phyloP scores from a whole-genome alignment of 1,139 yeast species.

The Chernovozyma aurita region DNA sequence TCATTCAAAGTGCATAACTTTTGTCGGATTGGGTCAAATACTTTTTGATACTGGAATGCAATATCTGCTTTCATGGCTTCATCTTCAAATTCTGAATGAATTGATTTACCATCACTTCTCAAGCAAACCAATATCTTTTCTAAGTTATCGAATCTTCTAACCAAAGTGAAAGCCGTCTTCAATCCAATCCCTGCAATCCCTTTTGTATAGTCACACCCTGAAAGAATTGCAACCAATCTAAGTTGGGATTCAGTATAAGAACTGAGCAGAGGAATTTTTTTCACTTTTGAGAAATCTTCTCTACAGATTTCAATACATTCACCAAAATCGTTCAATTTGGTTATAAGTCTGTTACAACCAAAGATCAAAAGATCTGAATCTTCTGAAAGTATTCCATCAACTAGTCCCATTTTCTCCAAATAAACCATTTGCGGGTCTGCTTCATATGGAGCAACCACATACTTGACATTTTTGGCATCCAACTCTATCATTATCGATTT shows the following conservation, averaged over 20 bases:
- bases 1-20: conserved; percentile 55
- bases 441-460: conserved; percentile 95
- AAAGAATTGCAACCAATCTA: conserved; percentile 74
- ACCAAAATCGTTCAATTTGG: conserved; percentile 78
- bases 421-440: conserved; percentile 98
- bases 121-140: conserved; percentile 56
- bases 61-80: conserved; percentile 66
- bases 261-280: conserved; percentile 42
- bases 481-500: conserved; percentile 75
- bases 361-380: conserved; percentile 91
- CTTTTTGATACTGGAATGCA: conserved; percentile 85
- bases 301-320: conserved; percentile 66
- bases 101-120: conserved; percentile 56
- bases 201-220: conserved; percentile 94
- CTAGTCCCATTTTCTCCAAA: conserved; percentile 68
- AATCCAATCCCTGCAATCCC: conserved; percentile 84
- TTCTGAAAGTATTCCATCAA: conserved; percentile 86
- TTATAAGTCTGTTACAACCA: conserved; percentile 73
- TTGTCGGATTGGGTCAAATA: conserved; percentile 60
- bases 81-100: conserved; percentile 56
- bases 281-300: conserved; percentile 45
- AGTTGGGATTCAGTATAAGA: conserved; percentile 53
- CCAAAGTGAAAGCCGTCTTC: conserved; percentile 65
- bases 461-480: conserved; percentile 54
- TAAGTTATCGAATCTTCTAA: conserved; percentile 47